Conservation (phyloP, 257 asterid genomes). For the Linderniella brevidens region DNA sequence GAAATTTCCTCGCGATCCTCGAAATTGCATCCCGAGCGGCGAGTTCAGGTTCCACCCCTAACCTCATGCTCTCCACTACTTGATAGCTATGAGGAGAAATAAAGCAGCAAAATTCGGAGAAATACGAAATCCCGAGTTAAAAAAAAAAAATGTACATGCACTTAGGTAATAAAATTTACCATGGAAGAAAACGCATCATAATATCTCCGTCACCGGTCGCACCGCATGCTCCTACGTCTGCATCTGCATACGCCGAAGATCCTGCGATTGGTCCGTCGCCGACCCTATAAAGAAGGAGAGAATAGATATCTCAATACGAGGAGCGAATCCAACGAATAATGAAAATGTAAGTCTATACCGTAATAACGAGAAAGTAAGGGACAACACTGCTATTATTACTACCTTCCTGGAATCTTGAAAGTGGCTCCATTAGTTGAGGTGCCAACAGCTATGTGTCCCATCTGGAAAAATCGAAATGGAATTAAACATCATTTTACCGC, state of each 20-base stretch:
- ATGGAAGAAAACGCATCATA: constrained; percentile 99
- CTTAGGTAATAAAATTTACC: constrained; percentile 21
- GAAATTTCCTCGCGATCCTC: constrained; percentile 58
- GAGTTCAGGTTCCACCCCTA: constrained; percentile 80
- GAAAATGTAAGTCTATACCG: too few species aligned
- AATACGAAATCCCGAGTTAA: too few species aligned
- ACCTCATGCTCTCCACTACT: constrained; percentile 94
- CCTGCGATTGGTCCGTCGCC: constrained; percentile 99
- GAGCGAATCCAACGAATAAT: constrained; percentile 1
- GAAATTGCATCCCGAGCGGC: constrained; percentile 85
- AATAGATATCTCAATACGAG: neutral
- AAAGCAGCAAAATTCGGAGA: neutral
- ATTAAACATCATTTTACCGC: too few species aligned
- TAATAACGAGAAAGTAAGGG: neutral
- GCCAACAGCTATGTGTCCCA: constrained; percentile 74
- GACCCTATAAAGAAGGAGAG: constrained; percentile 32
- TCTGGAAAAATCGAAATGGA: constrained; percentile 22
- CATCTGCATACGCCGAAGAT: constrained; percentile 78
- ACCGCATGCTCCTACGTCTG: constrained; percentile 94
- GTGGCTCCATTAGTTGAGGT: constrained; percentile 96
- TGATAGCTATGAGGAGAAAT: constrained; percentile 41
- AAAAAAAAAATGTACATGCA: too few species aligned
- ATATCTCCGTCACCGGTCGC: constrained; percentile 96
- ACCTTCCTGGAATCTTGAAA: constrained; percentile 97
- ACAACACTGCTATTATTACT: constrained; percentile 5